Base-by-base conservation (phyloP, 2,329 filamentous ascomycete species). In the Colletotrichum zoysiae region DNA sequence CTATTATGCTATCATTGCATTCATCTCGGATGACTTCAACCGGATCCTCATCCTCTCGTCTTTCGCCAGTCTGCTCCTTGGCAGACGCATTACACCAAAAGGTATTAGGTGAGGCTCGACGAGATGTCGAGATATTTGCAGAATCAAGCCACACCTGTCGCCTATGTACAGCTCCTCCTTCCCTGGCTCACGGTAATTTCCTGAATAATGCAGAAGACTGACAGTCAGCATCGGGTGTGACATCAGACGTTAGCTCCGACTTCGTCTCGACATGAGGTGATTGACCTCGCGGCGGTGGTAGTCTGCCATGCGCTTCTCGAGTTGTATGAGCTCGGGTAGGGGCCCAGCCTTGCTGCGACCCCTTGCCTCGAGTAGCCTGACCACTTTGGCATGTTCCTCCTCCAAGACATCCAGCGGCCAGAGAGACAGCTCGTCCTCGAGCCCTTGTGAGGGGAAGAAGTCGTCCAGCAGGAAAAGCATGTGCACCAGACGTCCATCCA, bases 381-480 rank as follows among this genome's bases (percentile, higher is more conserved):
- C 38, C 14, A 71, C 69, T 42, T 69, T 71, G 20, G 53, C 65
- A 60, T 69, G 69, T 42, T 71, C 69, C 20, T 71, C 59, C 46
- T 69, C 69, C 7, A 71, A 26, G 12, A 71, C 42, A 3, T 71
- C 69, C 3, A 71, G 53, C 11, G 69, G 69, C 69, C 69, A 71
- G 18, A 71, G 69, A 30, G 59, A 55, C 30, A 53, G 30, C 18
- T 48, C 50, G 26, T 56, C 55, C 2, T 59, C 53, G 33, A 65
- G 40, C 5, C 42, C 44, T 18, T 53, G 59, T 14, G 55, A 40
- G 60, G 65, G 53, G 2, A 71, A 71, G 20, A 61, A 62, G 12
- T 73, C 70, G 30, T 71, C 67, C 60, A 70, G 23, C 2, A 70
- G 67, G 9, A 73, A 35, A 3, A 73, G 50, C 67, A 67, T 71